Evolutionary conservation across 768 basidiomycete genomes (phyloP), one percentile per base, ranked within the genome.

Genomic region (Boletus speciosus): DNA sequence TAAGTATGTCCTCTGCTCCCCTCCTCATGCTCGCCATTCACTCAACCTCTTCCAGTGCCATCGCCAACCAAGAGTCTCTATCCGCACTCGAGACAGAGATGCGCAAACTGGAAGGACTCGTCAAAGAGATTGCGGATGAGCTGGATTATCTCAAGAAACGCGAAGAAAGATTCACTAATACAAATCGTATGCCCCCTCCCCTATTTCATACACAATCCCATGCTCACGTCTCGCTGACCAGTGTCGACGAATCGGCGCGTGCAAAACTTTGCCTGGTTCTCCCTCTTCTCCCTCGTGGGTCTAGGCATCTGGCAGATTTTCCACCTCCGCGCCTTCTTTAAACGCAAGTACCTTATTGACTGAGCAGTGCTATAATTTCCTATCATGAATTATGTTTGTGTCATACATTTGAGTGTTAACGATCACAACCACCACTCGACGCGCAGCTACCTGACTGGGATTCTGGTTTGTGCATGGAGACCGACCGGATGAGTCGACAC

Each of bases 1-100:
- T 81, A 98, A 99, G 94, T 96, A 65, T 59, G 88, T 75, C 10
- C n/a, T 39, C 48, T 6, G 5, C 11, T 41, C 15, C 14, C 5
- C 16, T 16, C 15, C 8, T 10, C 27, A 1, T 4, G 3, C 40
- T 25, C 15, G 1, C 11, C 51, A 39, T 38, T 51, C 42, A 56
- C 31, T 55, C 44, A 16, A 37, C 32, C 38, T 21, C 55, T 58
- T 51, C 21, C 65, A 97, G 94, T 63, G 97, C 97, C 25, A 99
- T 98, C 69, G 97, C 97, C 10, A 98, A 97, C 74, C 95, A 98
- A 69, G 97, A 99, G 70, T 94, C 92, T 1, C 78, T 98, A 0
- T 97, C 93, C 6, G 90, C 89, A 0, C 82, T 99, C 19, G 97
- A 99, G 73, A 95, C 93, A 0, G 97, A 98, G 71, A 98, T 98